Conservation (phyloP, 1,284 basidiomycete genomes). For the Tylopilus sp. region DNA sequence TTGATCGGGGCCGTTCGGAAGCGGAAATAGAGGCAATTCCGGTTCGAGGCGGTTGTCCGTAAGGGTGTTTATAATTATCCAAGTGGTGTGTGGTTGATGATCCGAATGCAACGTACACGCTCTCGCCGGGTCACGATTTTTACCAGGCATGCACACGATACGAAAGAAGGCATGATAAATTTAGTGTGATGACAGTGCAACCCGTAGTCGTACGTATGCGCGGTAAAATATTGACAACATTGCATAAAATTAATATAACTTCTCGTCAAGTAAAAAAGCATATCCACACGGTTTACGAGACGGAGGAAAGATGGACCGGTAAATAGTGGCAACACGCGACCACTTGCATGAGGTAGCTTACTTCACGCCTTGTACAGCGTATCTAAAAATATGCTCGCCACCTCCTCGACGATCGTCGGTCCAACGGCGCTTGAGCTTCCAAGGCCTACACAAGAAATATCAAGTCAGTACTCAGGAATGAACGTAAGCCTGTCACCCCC, state of each 20-base stretch:
- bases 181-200: background rate
- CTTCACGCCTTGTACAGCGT: constrained; percentile 82
- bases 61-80: no score
- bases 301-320: background rate
- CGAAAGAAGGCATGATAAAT: background rate
- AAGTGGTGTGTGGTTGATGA: background rate
- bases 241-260: no score
- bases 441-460: constrained; percentile 65
- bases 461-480: background rate
- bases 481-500: background rate
- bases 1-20: background rate
- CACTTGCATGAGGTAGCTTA: background rate
- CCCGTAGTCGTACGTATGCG: background rate
- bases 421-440: constrained; percentile 91
- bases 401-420: constrained; percentile 87
- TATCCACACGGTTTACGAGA: background rate
- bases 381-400: constrained; percentile 88
- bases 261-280: no score
- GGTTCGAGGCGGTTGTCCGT: background rate
- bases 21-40: background rate
- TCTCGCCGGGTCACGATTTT: background rate
- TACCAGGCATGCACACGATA: background rate
- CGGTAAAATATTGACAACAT: background rate
- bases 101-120: background rate
- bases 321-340: background rate